phyloP scores from a whole-genome alignment of 1,139 yeast genomes.

The Kurtzmaniella quercitrusa region DNA sequence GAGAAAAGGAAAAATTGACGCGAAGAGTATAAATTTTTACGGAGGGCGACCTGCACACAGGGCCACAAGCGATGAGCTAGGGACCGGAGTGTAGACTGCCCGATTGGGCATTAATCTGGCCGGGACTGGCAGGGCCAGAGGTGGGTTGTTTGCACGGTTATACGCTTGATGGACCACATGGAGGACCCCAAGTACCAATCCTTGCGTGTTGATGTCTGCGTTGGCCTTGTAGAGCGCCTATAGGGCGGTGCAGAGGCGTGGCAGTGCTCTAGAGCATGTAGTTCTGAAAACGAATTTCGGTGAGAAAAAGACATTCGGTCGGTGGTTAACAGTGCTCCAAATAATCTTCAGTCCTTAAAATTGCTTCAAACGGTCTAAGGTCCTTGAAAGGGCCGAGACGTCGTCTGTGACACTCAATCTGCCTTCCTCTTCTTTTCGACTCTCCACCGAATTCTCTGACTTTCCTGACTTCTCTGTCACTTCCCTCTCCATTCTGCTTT shows the following conservation, averaged over 20 bases:
- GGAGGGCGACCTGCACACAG: constrained; percentile 12
- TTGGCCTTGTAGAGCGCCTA: not conserved
- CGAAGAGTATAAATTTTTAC: constrained; percentile 5
- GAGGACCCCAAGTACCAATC: constrained; percentile 10
- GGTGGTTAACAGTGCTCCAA: no score
- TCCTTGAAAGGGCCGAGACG: no score
- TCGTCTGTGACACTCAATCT: no score
- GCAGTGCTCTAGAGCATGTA: not conserved
- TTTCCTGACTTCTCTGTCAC: no score
- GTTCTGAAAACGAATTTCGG: not conserved
- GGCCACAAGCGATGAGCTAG: constrained; percentile 7
- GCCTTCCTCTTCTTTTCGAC: no score
- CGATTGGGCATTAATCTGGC: constrained; percentile 14
- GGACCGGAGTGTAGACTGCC: constrained; percentile 19
- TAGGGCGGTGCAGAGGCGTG: not conserved
- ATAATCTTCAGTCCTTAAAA: no score
- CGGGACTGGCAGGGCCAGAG: no score
- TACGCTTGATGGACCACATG: constrained; percentile 1
- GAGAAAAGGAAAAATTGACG: constrained; percentile 11
- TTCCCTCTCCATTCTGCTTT: no score
- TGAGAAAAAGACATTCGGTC: no score
- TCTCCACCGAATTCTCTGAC: no score
- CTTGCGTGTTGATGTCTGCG: not conserved
- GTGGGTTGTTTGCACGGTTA: not conserved
- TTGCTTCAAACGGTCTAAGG: no score